Percentiles rank a stretch among this genome's conserved stretches.
These are phyloP conservation scores for Umbilicaria muhlenbergii DNA, from an alignment of 495 filamentous ascomycete genomes.

Conservation along the genomic window DNA sequence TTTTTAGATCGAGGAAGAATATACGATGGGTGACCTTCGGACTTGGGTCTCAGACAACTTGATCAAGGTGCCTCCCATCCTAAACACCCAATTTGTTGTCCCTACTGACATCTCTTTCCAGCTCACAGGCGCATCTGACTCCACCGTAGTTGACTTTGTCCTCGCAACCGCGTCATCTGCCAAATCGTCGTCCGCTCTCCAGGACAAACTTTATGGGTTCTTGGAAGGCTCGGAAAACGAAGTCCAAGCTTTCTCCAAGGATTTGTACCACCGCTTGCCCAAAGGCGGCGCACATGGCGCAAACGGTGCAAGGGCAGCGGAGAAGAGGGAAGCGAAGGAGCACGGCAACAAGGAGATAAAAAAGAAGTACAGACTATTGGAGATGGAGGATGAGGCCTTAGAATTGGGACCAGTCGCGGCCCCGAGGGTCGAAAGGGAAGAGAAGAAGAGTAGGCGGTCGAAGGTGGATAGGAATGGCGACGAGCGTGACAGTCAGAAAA, in stretches of 20 bases:
- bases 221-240: conserved; percentile 36
- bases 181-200: conserved; percentile 34
- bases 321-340: conserved; percentile 10
- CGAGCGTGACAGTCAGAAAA: conserved; percentile 13
- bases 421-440: conserved; percentile 30
- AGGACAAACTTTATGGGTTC: conserved; percentile 37
- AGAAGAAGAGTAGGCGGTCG: conserved; percentile 27
- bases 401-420: conserved; percentile 15
- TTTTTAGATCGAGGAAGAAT: too few species aligned
- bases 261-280: conserved; percentile 32
- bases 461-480: conserved; percentile 28
- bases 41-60: conserved; percentile 24
- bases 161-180: conserved; percentile 40
- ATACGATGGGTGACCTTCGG: conserved; percentile 13
- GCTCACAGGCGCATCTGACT: conserved; percentile 43
- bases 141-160: conserved; percentile 46
- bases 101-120: conserved; percentile 1
- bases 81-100: too few species aligned
- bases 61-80: conserved; percentile 10
- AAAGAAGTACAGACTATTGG: conserved; percentile 68
- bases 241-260: conserved; percentile 33
- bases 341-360: conserved; percentile 16
- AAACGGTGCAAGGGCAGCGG: conserved; percentile 8
- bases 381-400: conserved; percentile 61
- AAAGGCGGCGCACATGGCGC: not conserved